phyloP scores from a whole-genome alignment of 208 protist species.

The Acanthamoeba rhysodes region DNA sequence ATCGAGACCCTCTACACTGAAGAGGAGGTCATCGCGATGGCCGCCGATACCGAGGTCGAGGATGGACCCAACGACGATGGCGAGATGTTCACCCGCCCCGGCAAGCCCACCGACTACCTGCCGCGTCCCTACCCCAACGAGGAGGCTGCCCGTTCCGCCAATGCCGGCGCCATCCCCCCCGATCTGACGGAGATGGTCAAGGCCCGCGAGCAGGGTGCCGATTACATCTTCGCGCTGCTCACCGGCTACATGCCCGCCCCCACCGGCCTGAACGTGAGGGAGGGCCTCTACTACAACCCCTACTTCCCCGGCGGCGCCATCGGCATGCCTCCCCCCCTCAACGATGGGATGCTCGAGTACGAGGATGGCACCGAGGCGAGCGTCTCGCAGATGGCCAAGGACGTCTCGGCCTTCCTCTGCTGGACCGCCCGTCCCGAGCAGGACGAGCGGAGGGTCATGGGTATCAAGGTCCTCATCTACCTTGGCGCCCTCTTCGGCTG shows the following conservation, averaged over 20 bases:
- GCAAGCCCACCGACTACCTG: constrained; percentile 97
- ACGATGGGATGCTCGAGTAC: constrained; percentile 97
- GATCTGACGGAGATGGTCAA: constrained; percentile 98
- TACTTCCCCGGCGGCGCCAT: constrained; percentile 99
- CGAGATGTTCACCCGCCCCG: constrained; percentile 97
- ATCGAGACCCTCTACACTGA: constrained; percentile 95
- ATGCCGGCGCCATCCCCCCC: constrained; percentile 98
- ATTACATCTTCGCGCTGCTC: constrained; percentile 99
- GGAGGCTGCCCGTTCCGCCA: constrained; percentile 96
- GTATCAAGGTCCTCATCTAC: constrained; percentile 82
- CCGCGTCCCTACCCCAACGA: constrained; percentile 98
- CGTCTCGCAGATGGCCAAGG: constrained; percentile 98
- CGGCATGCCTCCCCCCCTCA: constrained; percentile 97
- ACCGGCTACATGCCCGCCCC: constrained; percentile 96
- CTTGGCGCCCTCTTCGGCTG: constrained; percentile 74
- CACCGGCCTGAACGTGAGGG: constrained; percentile 94
- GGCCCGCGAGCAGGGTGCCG: constrained; percentile 94
- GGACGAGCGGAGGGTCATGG: constrained; percentile 91
- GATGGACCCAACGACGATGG: constrained; percentile 97
- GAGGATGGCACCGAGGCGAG: constrained; percentile 98
- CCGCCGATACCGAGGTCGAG: constrained; percentile 89
- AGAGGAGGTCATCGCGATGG: constrained; percentile 97
- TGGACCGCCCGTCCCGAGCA: constrained; percentile 93
- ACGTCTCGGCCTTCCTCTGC: constrained; percentile 96
- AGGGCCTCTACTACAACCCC: constrained; percentile 98